Evolutionary conservation across 2,329 filamentous ascomycete genomes (phyloP).

Genomic region (Diplodia sapinea): DNA sequence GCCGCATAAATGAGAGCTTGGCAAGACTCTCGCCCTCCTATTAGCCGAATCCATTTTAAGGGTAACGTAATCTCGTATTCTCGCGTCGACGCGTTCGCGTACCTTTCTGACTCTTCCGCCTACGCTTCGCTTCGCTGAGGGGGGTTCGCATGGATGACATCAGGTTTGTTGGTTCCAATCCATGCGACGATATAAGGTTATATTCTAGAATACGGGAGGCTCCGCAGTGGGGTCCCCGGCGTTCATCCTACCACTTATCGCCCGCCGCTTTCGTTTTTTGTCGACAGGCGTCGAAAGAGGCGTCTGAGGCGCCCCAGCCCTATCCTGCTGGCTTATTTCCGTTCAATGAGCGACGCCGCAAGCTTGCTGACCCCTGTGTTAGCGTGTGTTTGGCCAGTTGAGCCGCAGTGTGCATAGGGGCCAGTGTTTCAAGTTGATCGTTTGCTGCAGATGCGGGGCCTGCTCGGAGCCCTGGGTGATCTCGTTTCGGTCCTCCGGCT

Average conservation of each 20-base stretch:
- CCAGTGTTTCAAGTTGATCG: constrained; percentile 21
- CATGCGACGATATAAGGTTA: no score
- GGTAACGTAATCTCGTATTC: no score
- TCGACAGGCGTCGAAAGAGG: no score
- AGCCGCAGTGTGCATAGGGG: background rate
- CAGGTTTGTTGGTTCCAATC: no score
- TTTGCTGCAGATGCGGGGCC: background rate
- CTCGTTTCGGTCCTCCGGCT: background rate
- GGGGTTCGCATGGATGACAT: no score
- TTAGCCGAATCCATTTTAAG: no score
- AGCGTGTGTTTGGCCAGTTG: background rate
- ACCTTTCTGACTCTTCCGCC: no score
- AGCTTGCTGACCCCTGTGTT: background rate
- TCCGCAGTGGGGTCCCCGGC: constrained; percentile 14
- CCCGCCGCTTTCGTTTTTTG: background rate
- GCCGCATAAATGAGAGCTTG: no score
- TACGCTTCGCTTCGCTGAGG: no score
- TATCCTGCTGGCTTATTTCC: background rate
- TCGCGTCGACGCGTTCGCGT: no score
- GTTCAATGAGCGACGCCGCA: background rate
- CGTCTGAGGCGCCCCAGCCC: background rate
- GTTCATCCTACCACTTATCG: constrained; percentile 19
- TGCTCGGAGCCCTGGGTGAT: background rate
- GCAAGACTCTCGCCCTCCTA: no score
- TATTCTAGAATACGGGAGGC: constrained; percentile 16